Percentiles rank a stretch among this genome's conserved stretches.
Evolutionary conservation across 1,139 yeast species (phyloP).

Genomic region (Geotrichum macrosporum): DNA sequence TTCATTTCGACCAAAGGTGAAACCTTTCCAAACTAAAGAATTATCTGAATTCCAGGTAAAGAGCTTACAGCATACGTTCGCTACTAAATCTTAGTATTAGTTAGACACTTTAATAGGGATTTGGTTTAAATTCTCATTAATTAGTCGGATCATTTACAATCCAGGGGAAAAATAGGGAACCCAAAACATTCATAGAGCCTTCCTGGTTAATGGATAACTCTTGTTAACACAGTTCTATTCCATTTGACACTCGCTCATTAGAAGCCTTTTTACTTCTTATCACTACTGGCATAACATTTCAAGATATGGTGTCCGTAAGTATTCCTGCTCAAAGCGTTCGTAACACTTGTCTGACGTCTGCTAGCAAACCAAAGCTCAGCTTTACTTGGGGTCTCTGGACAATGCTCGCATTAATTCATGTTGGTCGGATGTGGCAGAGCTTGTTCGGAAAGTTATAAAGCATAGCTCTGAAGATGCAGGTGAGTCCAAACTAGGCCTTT

Average conservation of each 20-base stretch:
- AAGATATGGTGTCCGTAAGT: conserved; percentile 12
- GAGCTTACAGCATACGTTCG: too few species aligned
- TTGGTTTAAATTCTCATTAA: neutral
- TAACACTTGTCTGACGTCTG: too few species aligned
- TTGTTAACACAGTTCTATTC: too few species aligned
- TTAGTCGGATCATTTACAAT: neutral
- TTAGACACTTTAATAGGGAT: neutral
- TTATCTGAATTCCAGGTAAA: too few species aligned
- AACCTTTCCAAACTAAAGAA: too few species aligned
- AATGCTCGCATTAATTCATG: conserved; percentile 25
- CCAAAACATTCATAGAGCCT: too few species aligned
- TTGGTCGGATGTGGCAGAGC: conserved; percentile 28
- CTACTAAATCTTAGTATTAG: too few species aligned
- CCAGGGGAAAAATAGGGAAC: conserved; percentile 3
- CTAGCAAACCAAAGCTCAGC: conserved; percentile 14
- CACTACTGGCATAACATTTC: too few species aligned
- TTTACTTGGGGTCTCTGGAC: conserved; percentile 25
- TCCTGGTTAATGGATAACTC: too few species aligned
- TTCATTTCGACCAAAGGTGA: neutral
- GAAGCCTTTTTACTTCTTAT: neutral
- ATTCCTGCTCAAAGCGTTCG: too few species aligned
- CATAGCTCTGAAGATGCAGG: conserved; percentile 22
- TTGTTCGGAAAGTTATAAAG: conserved; percentile 27
- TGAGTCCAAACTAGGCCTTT: conserved; percentile 1
- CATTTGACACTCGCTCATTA: neutral